Evolutionary conservation across 805 yeast genomes (phyloP).

Genomic region (Saccharomycopsis fodiens): DNA sequence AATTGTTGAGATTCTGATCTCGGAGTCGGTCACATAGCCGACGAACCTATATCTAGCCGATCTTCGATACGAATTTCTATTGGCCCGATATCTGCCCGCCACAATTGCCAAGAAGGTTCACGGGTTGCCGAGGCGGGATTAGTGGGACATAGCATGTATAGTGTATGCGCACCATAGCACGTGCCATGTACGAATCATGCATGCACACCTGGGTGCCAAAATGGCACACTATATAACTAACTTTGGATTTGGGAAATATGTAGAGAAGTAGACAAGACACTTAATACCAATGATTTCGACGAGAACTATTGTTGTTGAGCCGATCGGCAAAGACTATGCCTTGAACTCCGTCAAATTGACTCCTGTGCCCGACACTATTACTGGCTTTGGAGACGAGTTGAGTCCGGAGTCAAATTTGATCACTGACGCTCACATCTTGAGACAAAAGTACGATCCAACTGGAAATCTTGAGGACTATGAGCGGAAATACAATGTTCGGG

Average conservation of each 20-base stretch:
- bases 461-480: constrained; percentile 1
- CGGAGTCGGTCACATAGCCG: too few species aligned
- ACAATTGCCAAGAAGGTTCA: too few species aligned
- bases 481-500: constrained; percentile 4
- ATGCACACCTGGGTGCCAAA: background rate
- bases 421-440: constrained; percentile 4
- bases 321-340: background rate
- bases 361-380: constrained; percentile 10
- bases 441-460: constrained; percentile 2
- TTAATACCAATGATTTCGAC: background rate
- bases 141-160: too few species aligned
- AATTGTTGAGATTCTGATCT: too few species aligned
- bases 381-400: constrained; percentile 7
- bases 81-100: too few species aligned
- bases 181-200: background rate
- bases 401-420: constrained; percentile 1
- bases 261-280: too few species aligned
- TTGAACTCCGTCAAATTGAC: constrained; percentile 14
- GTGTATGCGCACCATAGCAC: background rate
- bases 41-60: too few species aligned
- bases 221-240: background rate
- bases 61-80: too few species aligned
- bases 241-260: too few species aligned
- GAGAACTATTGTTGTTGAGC: background rate
- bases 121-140: too few species aligned